A percentile compares a stretch with the other conserved stretches of the same genome.
These are phyloP conservation scores for Rhizodiscina lignyota DNA, from an alignment of 495 filamentous ascomycete genomes.

Conservation along the genomic window DNA sequence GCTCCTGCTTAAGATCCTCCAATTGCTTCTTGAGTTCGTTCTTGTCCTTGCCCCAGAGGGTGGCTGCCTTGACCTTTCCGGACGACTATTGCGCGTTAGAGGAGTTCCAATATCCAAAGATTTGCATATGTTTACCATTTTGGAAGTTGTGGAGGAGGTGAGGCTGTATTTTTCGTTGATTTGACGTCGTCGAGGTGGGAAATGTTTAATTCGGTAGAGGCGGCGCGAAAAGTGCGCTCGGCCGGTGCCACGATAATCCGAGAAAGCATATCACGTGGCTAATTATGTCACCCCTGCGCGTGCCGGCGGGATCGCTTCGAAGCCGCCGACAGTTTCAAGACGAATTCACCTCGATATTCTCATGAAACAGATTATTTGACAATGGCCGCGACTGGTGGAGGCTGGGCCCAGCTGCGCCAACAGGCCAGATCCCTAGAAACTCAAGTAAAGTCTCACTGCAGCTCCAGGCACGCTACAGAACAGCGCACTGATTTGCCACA, in stretches of 20 bases:
- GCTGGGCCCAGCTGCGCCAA: constrained; percentile 91
- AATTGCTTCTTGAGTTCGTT: constrained; percentile 90
- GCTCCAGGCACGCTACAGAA: not conserved
- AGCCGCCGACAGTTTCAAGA: no score
- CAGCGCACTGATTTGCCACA: constrained; percentile 22
- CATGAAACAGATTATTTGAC: not conserved
- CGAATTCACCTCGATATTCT: not conserved
- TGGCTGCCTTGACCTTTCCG: constrained; percentile 82
- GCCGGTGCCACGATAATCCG: no score
- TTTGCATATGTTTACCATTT: not conserved
- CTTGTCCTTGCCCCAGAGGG: constrained; percentile 98
- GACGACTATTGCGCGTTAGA: constrained; percentile 42
- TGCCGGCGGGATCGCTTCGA: no score
- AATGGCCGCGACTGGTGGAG: constrained; percentile 68
- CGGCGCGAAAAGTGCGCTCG: not conserved
- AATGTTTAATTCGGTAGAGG: not conserved
- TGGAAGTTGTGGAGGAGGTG: not conserved
- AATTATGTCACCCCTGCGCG: no score
- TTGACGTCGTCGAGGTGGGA: not conserved
- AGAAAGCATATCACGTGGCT: no score
- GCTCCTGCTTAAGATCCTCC: constrained; percentile 35
- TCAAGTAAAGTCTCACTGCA: constrained; percentile 43
- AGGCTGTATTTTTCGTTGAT: no score
- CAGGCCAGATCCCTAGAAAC: constrained; percentile 82
- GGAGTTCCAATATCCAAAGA: not conserved